A percentile compares a stretch with the other conserved stretches of the same genome.
phyloP scores from a whole-genome alignment of 371 early-diverging fungal genomes.

The Massospora cicadina region DNA sequence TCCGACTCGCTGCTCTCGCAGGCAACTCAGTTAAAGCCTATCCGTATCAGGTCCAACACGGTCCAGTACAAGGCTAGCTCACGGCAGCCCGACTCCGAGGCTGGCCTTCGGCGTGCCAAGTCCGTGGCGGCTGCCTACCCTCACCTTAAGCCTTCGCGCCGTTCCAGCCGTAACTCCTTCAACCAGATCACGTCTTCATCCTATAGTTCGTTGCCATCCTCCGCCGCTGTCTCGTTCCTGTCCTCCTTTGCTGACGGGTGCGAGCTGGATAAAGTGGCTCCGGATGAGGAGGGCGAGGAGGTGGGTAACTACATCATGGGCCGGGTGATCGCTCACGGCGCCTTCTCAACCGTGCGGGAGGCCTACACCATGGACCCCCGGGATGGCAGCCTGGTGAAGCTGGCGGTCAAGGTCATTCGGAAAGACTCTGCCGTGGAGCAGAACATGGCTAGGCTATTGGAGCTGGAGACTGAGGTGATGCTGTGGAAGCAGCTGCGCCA shows the following conservation, averaged over 20 bases:
- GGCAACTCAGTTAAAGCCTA: not conserved
- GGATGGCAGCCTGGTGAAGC: slow-evolving; percentile 36
- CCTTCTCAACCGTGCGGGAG: slow-evolving; percentile 43
- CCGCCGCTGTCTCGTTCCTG: slow-evolving; percentile 41
- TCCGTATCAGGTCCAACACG: not conserved
- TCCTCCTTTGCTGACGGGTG: slow-evolving; percentile 25
- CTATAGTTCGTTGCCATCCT: slow-evolving; percentile 25
- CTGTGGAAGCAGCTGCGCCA: slow-evolving; percentile 57
- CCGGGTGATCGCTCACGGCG: slow-evolving; percentile 38
- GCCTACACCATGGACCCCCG: slow-evolving; percentile 22
- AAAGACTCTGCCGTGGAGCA: not conserved
- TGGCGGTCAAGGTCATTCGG: slow-evolving; percentile 29
- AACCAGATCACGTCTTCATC: slow-evolving; percentile 20
- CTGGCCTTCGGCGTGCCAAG: not conserved
- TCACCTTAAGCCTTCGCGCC: not conserved
- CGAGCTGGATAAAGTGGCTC: slow-evolving; percentile 10
- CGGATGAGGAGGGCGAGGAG: slow-evolving; percentile 35
- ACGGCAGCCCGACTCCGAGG: not conserved
- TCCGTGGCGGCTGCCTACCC: not conserved
- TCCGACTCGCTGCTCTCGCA: slow-evolving; percentile 1
- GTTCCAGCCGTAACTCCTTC: not conserved
- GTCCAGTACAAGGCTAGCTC: not conserved
- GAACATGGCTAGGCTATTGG: not conserved
- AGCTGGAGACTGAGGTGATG: slow-evolving; percentile 30
- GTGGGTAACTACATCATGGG: slow-evolving; percentile 42